A percentile compares a stretch with the other conserved stretches of the same genome.
Conservation (phyloP, 139 green algal species). For the Gonium pectorale region DNA sequence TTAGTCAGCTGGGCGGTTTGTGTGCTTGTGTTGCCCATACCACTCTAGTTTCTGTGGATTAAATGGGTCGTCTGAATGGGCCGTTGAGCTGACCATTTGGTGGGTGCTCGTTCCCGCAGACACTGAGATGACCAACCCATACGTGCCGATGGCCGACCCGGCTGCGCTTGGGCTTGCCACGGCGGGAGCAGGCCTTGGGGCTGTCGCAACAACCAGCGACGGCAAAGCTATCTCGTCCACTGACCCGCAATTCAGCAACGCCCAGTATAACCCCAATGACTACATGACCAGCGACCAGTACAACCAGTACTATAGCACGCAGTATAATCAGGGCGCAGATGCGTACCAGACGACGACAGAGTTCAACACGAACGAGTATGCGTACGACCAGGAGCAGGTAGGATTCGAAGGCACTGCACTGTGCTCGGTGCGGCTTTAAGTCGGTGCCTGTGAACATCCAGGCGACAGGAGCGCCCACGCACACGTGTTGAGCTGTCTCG, state of each 20-base stretch:
- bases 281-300: constrained; percentile 39
- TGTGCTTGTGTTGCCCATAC: no score
- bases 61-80: no score
- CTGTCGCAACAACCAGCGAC: background rate
- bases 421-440: no score
- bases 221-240: background rate
- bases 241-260: constrained; percentile 2
- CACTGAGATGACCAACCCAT: constrained; percentile 42
- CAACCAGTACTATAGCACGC: constrained; percentile 32
- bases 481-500: background rate
- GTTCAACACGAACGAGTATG: constrained; percentile 30
- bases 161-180: background rate
- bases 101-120: no score
- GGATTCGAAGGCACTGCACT: no score
- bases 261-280: constrained; percentile 27
- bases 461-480: no score
- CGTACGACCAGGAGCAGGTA: constrained; percentile 42
- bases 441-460: no score
- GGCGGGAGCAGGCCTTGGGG: background rate
- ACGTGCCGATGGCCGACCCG: constrained; percentile 34
- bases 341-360: constrained; percentile 38
- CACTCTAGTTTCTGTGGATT: no score
- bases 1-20: no score
- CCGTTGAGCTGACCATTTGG: no score
- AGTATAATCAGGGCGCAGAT: constrained; percentile 20